Evolutionary conservation across 345 rosid species (phyloP), one percentile per base, ranked within the genome.

Genomic region (Conringia planisiliqua): DNA sequence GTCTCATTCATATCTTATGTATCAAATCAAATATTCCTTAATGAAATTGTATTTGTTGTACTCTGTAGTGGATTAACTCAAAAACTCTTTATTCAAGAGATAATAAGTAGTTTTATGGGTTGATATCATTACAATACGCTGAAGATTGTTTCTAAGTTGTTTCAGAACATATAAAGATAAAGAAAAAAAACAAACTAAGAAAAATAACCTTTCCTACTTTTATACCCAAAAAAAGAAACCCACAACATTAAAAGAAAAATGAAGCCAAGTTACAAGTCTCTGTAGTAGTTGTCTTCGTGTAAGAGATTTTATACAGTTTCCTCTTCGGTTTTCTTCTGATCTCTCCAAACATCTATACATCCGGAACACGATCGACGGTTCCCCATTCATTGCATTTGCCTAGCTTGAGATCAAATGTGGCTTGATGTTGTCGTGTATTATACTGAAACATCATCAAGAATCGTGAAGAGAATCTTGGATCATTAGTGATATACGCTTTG

Each of bases 401-500:
- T 46, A 64, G 39, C 60, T 70, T 70, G 80, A 64, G 72, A 77
- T 67, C 67, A 77, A 56, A 65, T 36, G 51, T 70, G 71, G 52
- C 68, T 52, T 69, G 59, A 26, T 69, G 47, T 35, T 66, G 35
- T 52, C 51, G 46, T 26, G 32, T 61, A 55, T 50, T 24, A 38
- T 52, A 33, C 13, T 18, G 1, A 52, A 68, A 33, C 60, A 65
- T n/a, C 68, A 86, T 82, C 81, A 83, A 80, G 78, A 88, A 86
- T 91, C 94, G 78, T 88, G 97, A 85, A 87, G 97, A 71, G 93
- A 81, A 83, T 88, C 93, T 85, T 89, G 96, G 85, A 88, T 88
- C 84, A 86, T 84, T 87, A 88, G 78, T 54, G 90, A 66, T 76
- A 86, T 87, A 64, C 91, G 94, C 94, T 88, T 91, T 72, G 90